Conservation (phyloP, 1,284 basidiomycete genomes). For the Megacollybia platyphylla region DNA sequence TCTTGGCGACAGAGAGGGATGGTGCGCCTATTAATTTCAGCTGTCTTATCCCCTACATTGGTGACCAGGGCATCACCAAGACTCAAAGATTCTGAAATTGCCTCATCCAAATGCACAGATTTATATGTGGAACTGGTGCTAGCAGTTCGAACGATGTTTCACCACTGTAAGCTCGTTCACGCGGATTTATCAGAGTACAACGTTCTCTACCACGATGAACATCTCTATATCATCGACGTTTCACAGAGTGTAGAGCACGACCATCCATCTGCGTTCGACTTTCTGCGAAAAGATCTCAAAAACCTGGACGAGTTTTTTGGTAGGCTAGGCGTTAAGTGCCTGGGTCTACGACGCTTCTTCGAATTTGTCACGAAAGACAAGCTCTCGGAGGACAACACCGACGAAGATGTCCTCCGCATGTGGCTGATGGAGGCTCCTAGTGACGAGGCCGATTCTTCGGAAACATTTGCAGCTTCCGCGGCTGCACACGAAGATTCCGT, state of each 20-base stretch:
- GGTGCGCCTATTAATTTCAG: conserved; percentile 31
- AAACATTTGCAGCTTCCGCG: conserved; percentile 6
- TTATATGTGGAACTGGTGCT: conserved; percentile 80
- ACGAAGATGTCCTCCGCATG: conserved; percentile 28
- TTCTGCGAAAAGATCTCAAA: conserved; percentile 83
- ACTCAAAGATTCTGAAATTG: conserved; percentile 76
- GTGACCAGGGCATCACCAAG: conserved; percentile 60
- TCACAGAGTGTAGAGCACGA: conserved; percentile 98
- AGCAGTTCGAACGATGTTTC: conserved; percentile 77
- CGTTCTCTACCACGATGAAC: conserved; percentile 73
- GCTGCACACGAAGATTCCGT: conserved; percentile 70
- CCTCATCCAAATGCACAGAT: conserved; percentile 34
- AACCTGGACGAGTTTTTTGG: conserved; percentile 93
- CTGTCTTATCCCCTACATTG: background rate
- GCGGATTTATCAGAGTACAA: conserved; percentile 99
- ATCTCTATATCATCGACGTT: conserved; percentile 95
- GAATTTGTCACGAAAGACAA: conserved; percentile 73
- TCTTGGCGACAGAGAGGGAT: conserved; percentile 71
- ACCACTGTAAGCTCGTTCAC: conserved; percentile 88
- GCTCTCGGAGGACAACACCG: conserved; percentile 15
- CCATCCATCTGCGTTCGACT: conserved; percentile 93
- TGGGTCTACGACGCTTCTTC: conserved; percentile 80
- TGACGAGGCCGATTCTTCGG: conserved; percentile 10
- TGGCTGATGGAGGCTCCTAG: conserved; percentile 31
- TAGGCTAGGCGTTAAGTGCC: conserved; percentile 58